Evolutionary conservation across 305 asterid genomes (phyloP), one percentile per base, ranked within the genome.

Genomic region (Fraxinus velutina): DNA sequence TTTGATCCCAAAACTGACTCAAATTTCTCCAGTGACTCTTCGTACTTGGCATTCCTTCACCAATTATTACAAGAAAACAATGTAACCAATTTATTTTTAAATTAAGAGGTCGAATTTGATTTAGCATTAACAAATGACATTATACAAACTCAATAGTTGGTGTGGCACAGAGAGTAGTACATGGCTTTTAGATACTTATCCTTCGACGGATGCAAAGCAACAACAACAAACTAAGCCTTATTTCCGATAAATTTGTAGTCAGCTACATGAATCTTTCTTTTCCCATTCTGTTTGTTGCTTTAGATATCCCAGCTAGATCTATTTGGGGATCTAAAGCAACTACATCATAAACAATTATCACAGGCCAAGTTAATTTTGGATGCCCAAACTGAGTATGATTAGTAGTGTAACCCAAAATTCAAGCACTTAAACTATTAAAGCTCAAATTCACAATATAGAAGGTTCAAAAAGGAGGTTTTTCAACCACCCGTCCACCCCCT

Each of bases 1-100:
- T 88, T 89, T 77, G 96, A 92, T 81, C 99, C 99, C 83, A 95
- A 85, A 36, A 92, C 96, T 0, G 97, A 93, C 91, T 95, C 99
- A 78, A 95, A 95, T 87, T 86, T 93, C 73, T 90, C 97, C 87
- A 95, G 80, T 55, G 98, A 93, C 80, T 88, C 96, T 79, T 95
- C 97, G 29, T 92, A 95, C 75, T 91, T 92, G 9, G 88, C 97
- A 83, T 77, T 90, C 93, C 99, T 93, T 82, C 60, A 72, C 9
- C 76, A 70, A 21, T 57, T 42, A 34, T 44, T 17, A 33, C 15
- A 73, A 29, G 7, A 72, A 72, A 76, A 30, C 10, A 5, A 70
- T 24, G 73, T 64, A 2, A 70, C 22, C 42, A 15, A 32, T 1
- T 30, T 70, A 70, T 30, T 70, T 70, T 15, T 15, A 10, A 66